Conservation (phyloP, 108 stramenopile species). For the Pseudonitzschia multistriata region DNA sequence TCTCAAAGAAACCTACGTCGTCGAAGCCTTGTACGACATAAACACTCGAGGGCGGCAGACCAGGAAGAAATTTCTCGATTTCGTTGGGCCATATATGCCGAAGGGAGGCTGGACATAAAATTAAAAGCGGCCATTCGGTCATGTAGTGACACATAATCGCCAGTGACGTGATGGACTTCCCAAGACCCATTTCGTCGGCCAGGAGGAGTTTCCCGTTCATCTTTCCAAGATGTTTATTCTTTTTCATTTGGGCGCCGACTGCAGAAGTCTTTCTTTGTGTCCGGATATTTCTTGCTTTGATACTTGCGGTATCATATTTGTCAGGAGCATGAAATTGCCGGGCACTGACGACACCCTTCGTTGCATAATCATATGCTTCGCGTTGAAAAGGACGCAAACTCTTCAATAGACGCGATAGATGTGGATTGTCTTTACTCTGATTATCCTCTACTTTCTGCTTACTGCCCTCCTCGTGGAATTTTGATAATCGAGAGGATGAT, state of each 20-base stretch:
- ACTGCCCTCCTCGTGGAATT: too few relatives aligned
- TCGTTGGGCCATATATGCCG: conserved; percentile 90
- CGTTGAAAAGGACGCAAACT: conserved; percentile 68
- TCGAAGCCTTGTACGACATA: conserved; percentile 59
- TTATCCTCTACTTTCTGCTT: conserved; percentile 10
- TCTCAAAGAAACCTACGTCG: conserved; percentile 48
- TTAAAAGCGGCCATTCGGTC: conserved; percentile 84
- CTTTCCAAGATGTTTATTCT: neutral
- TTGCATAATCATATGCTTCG: conserved; percentile 64
- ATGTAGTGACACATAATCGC: conserved; percentile 65
- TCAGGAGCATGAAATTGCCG: conserved; percentile 10
- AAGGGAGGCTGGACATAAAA: conserved; percentile 83
- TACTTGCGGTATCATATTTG: neutral
- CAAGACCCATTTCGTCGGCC: conserved; percentile 93
- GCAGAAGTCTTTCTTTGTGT: too few relatives aligned
- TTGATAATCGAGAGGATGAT: too few relatives aligned
- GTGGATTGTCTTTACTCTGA: neutral
- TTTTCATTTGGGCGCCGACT: conserved; percentile 25
- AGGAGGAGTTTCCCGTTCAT: conserved; percentile 67
- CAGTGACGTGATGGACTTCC: conserved; percentile 85
- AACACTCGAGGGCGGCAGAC: conserved; percentile 42
- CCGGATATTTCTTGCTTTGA: neutral
- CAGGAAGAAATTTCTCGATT: conserved; percentile 82
- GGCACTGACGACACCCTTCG: conserved; percentile 30
- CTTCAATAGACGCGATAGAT: conserved; percentile 4